Base-by-base conservation (phyloP, 306 rosid genomes). In the Vigna radiata region DNA sequence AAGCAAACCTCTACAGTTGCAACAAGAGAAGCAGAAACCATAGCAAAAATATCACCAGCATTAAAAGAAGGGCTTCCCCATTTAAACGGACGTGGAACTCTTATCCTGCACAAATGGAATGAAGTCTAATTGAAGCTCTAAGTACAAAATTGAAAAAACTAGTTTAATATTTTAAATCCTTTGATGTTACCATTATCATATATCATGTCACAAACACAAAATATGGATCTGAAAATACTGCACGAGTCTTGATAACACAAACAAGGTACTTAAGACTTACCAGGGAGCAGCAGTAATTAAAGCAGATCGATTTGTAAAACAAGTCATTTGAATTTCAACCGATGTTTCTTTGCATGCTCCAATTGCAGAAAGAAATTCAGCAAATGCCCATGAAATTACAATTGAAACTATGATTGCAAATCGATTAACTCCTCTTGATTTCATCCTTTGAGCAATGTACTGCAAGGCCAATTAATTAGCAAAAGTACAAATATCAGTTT, bases 221-320 rank as follows among this genome's bases (percentile, higher is more conserved):
- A 23, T 44, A 60, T 54, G 27, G 1, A 63, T 64, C 27, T 76
- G 73, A 13, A 44, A 36, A 37, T 46, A 60, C 27, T 10, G 33
- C 18, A 76, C 67, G 46, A 62, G 21, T 73, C 49, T 60, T 60
- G 12, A 36, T 14, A 79, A 64, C 58, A 63, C 8, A 69, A 19
- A 14, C n/a, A 59, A 46, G 75, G 29, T 37, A 12, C 54, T 49
- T 27, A 67, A 61, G 72, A 86, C 88, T 89, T 69, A 92, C 98
- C 98, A 94, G 78, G 88, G 84, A 76, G 95, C 91, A 23, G 87
- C 91, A 25, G 81, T 63, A 39, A 92, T 73, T 69, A 94, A 94
- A 46, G 97, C 98, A 52, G 95, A 90, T 72, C 89, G 91, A 81
- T 92, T 97, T 54, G 98, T 92, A 23, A 96, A 93, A 73, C 98